Conservation (phyloP, 768 basidiomycete species). For the Auricularia auricula-judae region DNA sequence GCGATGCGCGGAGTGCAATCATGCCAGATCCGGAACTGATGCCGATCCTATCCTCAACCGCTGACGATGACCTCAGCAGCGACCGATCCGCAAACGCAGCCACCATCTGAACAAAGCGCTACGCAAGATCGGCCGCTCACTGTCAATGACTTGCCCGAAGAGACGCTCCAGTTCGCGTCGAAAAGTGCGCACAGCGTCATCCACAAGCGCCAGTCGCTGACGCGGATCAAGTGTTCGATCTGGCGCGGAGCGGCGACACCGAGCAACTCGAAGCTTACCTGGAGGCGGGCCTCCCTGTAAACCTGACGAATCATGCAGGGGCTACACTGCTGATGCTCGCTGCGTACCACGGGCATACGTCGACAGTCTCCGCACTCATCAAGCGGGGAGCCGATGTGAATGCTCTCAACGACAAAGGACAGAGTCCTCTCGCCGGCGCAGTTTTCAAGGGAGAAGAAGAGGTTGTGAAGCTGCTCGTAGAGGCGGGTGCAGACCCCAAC, state of each 20-base stretch:
- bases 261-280: conserved; percentile 46
- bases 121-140: not conserved
- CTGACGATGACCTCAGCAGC: not conserved
- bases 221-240: conserved; percentile 42
- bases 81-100: not conserved
- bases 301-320: conserved; percentile 58
- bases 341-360: conserved; percentile 55
- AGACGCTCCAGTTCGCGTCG: conserved; percentile 41
- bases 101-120: not conserved
- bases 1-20: no score
- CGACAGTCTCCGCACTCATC: conserved; percentile 43
- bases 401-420: conserved; percentile 56
- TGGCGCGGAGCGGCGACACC: conserved; percentile 49
- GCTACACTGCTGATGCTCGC: conserved; percentile 75
- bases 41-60: not conserved
- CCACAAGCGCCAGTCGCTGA: not conserved
- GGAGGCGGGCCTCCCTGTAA: conserved; percentile 56
- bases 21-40: no score
- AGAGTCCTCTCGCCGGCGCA: conserved; percentile 66
- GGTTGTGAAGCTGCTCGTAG: conserved; percentile 45
- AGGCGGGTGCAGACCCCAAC: conserved; percentile 51
- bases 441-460: conserved; percentile 65
- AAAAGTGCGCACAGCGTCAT: conserved; percentile 21
- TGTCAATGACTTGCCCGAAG: conserved; percentile 19
- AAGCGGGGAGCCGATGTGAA: conserved; percentile 53